Percentiles rank a stretch among this genome's conserved stretches.
These are phyloP conservation scores for Kurtzmaniella quercitrusa DNA, from an alignment of 1,139 yeast species.

Conservation along the genomic window DNA sequence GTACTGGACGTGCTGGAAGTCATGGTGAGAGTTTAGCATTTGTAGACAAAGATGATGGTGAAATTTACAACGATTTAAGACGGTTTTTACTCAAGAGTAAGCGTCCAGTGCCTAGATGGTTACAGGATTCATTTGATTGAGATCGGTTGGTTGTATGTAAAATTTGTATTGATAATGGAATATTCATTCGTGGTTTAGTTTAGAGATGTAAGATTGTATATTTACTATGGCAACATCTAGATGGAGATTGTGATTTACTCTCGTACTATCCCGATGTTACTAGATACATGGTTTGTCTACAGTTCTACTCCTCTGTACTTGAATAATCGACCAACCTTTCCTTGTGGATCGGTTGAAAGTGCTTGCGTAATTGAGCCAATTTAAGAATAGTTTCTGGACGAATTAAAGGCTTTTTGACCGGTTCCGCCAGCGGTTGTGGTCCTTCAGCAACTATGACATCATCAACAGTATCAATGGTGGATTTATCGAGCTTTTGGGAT, in stretches of 20 bases:
- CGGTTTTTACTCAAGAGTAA: conserved; percentile 46
- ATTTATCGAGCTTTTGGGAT: not conserved
- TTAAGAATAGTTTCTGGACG: not conserved
- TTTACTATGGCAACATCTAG: no score
- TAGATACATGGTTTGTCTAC: not conserved
- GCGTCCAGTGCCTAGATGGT: conserved; percentile 51
- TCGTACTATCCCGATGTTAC: no score
- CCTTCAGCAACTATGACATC: not conserved
- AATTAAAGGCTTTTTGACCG: not conserved
- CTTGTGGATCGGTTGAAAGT: not conserved
- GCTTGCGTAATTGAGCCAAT: not conserved
- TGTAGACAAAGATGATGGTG: conserved; percentile 54
- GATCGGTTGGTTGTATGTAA: no score
- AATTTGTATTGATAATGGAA: no score
- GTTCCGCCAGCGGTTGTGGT: not conserved
- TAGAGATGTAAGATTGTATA: not conserved
- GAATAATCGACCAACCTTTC: not conserved
- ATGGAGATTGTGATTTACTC: no score
- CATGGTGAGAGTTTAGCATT: conserved; percentile 74
- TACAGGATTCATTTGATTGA: conserved; percentile 21
- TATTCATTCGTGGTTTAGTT: no score
- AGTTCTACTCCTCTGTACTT: not conserved
- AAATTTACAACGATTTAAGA: conserved; percentile 48
- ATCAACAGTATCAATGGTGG: no score
- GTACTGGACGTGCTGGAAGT: conserved; percentile 94